Evolutionary conservation across 129 eudicot species (phyloP), one percentile per base, ranked within the genome.

Genomic region (Helianthus tuberosus): DNA sequence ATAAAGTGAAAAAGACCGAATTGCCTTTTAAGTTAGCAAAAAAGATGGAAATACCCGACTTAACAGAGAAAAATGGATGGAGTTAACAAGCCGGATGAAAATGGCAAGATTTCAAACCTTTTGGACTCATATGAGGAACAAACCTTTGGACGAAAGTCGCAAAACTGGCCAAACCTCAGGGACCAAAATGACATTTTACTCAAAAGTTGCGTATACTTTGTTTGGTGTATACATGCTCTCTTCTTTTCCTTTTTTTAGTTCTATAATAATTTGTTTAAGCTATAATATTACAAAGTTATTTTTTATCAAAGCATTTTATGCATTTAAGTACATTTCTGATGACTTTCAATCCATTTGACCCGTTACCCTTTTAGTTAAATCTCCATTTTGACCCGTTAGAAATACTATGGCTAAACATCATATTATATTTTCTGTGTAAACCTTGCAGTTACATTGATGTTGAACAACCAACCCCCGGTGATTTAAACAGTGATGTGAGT

Each of bases 401-500:
- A 20, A 27, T 3, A 44, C 39, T 61, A 17, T 29, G 35, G 9
- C 51, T 13, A 44, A n/a, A 57, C 27, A 35, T 72, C 35, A 15
- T 9, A 47, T 71, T 14, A 9, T 4, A 25, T 14, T 4, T 36
- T 14, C 15, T 46, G n/a, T 68, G 12, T 6, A 20, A 64, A 29
- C 54, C 13, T 16, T 69, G 82, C 96, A 89, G 96, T 53, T 86
- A 82, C 63, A 51, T 78, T 11, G 96, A 89, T 12, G 68, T 47
- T 62, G 96, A 87, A 64, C 86, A 84, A 78, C 69, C 75, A 73
- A 75, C 63, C 1, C 50, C 79, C 62, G 86, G 83, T 63, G 85
- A 84, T 74, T 54, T 69, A 36, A 58, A 77, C 75, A 80, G 73
- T 70, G 84, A 84, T 63, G 29, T 72, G 39, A 73, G 86, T 72